Evolutionary conservation across 1,284 basidiomycete genomes (phyloP), one percentile per base, ranked within the genome.

Genomic region (Pulchroboletus neoregius): DNA sequence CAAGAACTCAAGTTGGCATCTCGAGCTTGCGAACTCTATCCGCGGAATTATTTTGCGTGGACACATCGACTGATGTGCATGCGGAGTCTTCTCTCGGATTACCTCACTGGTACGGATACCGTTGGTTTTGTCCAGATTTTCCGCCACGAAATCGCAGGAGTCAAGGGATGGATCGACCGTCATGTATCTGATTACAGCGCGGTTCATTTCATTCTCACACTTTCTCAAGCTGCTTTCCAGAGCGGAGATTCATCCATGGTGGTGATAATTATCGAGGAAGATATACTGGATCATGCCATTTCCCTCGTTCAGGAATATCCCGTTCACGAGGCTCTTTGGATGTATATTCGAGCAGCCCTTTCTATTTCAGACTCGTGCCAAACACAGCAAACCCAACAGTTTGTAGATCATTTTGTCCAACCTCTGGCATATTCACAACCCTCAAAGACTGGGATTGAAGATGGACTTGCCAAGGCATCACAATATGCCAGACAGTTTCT

Each of bases 41-140:
- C 79, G 8, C 74, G 83, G 23, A 86, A 85, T 55, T 86, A 85
- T 57, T 76, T 81, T 57, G 81, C 79, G 9, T 85, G 83, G 83
- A 61, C 67, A 4, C 78, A 85, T 56, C 76, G 80, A 55, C 68
- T 69, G 42, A 71, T 72, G 33, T 69, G 80, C 47, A 58, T 76
- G 39, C 68, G 16, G 23, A 51, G 48, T 42, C 40, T 47, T 49
- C 35, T 54, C 27, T 43, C 27, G 16, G 38, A 43, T 36, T 45
- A 53, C 26, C 48, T 47, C 33, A 5, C 41, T 12, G 52, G 46
- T 1, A 31, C 11, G 6, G 49, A 41, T 35, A 43, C 41, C 42
- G 1, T 53, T 27, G 56, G 53, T 33, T 69, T 68, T 53, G 34
- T 63, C 37, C 37, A 50, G 15, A 51, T 74, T 22, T 58, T 80